Evolutionary conservation across 768 basidiomycete species (phyloP), one percentile per base, ranked within the genome.

Genomic region (Tephrocybe rancida): DNA sequence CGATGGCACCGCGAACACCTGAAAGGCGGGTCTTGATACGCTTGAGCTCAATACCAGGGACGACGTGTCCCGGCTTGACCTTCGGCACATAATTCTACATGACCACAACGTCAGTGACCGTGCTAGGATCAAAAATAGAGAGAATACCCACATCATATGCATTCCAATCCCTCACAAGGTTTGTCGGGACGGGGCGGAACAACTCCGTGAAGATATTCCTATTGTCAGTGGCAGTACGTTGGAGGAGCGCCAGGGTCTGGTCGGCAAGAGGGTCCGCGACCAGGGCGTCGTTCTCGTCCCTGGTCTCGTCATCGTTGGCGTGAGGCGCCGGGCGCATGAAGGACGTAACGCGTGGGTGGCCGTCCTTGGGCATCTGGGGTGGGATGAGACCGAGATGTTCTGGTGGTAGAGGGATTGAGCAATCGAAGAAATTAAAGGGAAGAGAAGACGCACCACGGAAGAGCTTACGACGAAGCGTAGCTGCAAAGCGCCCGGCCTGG

Each of bases 331-430:
- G 83, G 29, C 73, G 84, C 93, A 95, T 95, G 76, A 86, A 88
- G 34, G 84, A 73, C 25, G 72, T 77, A 2, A 79, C 69, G 41
- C 66, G 51, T 2, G 67, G 67, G 32, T 73, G 51, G 24, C 56
- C 61, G 19, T 69, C 68, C 30, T 66, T 63, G 57, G 78, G 77
- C 47, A 67, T 60, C 69, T 97, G 93, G 3, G 94, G 89, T 14
- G 76, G 74, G 27, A 95, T 86, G 41, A 98, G 83, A 26, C 94
- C 94, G 44, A 96, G 81, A 64, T 96, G 88, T 70, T 96, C 92
- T 91, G 67, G 1, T 18, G 35, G 14, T 26, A 29, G 32, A 32
- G 10, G 50, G 16, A 54, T 60, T 34, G 61, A 26, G 22, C 30
- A 25, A 16, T 14, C 6, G n/a, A 8, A 39, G 14, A 35, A 35